phyloP scores from a whole-genome alignment of 2,329 filamentous ascomycete genomes.

The Penicillium sp. region DNA sequence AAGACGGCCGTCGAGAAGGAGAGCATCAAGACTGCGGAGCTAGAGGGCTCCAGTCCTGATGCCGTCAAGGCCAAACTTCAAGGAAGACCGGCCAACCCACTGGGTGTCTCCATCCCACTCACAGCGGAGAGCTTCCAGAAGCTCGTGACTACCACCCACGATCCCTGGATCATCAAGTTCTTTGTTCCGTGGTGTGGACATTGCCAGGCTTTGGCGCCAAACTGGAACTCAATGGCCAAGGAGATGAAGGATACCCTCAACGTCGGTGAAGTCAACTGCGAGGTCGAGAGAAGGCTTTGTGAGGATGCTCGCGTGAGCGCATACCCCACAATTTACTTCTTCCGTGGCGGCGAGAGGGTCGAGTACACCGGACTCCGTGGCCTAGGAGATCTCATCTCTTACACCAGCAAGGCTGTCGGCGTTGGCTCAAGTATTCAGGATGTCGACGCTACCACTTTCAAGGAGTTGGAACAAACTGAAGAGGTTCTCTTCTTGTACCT shows the following conservation, averaged over 20 bases:
- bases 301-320: constrained; percentile 79
- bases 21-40: constrained; percentile 23
- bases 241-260: constrained; percentile 90
- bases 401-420: constrained; percentile 82
- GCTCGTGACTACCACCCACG: constrained; percentile 79
- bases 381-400: constrained; percentile 83
- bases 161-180: constrained; percentile 99
- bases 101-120: constrained; percentile 73
- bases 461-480: constrained; percentile 84
- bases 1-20: constrained; percentile 42
- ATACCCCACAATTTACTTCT: constrained; percentile 90
- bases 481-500: constrained; percentile 98
- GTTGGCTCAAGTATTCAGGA: constrained; percentile 75
- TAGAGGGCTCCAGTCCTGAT: constrained; percentile 44
- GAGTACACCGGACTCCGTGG: constrained; percentile 93
- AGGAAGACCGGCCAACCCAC: constrained; percentile 66
- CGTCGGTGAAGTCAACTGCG: constrained; percentile 94
- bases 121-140: constrained; percentile 84
- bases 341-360: constrained; percentile 85
- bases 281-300: constrained; percentile 81
- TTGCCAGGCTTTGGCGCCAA: constrained; percentile 88
- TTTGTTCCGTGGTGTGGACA: constrained; percentile 97
- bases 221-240: constrained; percentile 85
- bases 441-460: constrained; percentile 74
- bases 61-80: constrained; percentile 52